Evolutionary conservation across 208 protist genomes (phyloP).

Genomic region (Polymyxa betae): DNA sequence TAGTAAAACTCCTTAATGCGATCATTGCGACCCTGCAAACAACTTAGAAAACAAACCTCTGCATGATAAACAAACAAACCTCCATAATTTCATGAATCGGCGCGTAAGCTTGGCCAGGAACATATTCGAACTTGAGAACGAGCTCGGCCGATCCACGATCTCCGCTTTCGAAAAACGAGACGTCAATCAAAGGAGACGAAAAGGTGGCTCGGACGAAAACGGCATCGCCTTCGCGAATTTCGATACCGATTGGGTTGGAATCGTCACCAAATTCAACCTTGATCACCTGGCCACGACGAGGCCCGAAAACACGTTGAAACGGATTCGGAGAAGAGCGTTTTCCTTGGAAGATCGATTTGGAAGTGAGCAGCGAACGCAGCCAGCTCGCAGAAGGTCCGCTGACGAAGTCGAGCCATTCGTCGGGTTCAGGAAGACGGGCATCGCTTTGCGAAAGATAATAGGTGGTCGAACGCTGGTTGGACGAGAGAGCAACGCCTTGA

Average conservation of each 20-base stretch:
- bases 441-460: neutral
- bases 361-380: neutral
- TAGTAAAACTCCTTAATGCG: conserved; percentile 73
- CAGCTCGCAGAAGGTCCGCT: neutral
- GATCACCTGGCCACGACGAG: neutral
- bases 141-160: neutral
- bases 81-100: conserved; percentile 57
- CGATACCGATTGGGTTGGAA: neutral
- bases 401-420: neutral
- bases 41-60: neutral
- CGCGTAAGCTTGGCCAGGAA: neutral
- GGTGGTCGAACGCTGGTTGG: neutral
- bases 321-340: neutral
- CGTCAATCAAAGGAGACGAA: neutral
- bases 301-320: neutral
- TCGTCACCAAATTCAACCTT: neutral
- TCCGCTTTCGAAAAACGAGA: neutral
- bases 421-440: neutral
- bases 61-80: conserved; percentile 34
- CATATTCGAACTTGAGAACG: neutral
- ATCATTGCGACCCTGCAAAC: conserved; percentile 61
- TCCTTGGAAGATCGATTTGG: neutral
- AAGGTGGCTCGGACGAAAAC: neutral
- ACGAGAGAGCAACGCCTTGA: neutral
- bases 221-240: neutral